A percentile compares a stretch with the other conserved stretches of the same genome.
These are phyloP conservation scores for Leccinum pachyderme DNA, from an alignment of 1,284 basidiomycete genomes.

Conservation along the genomic window DNA sequence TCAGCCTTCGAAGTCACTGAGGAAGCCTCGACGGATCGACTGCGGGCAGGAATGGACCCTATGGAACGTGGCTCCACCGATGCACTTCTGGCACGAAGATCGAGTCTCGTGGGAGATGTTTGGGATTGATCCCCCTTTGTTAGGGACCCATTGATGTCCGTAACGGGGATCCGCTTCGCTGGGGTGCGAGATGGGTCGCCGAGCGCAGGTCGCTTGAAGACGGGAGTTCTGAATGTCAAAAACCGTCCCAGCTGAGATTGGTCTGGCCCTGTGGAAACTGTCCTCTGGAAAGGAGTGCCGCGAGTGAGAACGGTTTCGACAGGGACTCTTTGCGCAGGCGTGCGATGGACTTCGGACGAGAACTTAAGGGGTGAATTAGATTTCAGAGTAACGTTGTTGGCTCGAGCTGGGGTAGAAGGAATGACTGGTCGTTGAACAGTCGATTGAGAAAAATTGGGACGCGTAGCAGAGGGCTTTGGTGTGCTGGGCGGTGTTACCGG, in stretches of 20 bases:
- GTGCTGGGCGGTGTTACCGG: conserved; percentile 17
- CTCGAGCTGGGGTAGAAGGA: conserved; percentile 24
- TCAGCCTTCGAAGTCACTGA: conserved; percentile 9
- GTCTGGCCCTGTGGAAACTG: conserved; percentile 17
- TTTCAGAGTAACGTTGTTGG: conserved; percentile 6
- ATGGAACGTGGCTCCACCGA: conserved; percentile 24
- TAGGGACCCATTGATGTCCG: conserved; percentile 31
- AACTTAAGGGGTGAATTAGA: conserved; percentile 35
- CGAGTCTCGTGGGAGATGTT: conserved; percentile 21
- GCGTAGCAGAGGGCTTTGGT: conserved; percentile 5
- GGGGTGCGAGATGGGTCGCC: conserved; percentile 48
- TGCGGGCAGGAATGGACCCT: conserved; percentile 17
- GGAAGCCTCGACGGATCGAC: conserved; percentile 33
- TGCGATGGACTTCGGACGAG: conserved; percentile 40
- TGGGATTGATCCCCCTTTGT: conserved; percentile 22
- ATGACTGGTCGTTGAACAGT: conserved; percentile 20
- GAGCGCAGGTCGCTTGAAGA: conserved; percentile 37
- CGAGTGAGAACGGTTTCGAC: conserved; percentile 49
- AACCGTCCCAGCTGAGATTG: conserved; percentile 12
- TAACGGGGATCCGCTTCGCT: conserved; percentile 52
- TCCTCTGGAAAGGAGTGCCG: conserved; percentile 49
- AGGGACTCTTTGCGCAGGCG: conserved; percentile 61
- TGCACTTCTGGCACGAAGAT: conserved; percentile 26
- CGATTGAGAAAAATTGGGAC: conserved; percentile 16
- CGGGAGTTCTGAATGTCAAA: conserved; percentile 19